These are phyloP conservation scores for Citrullus mucosospermus DNA, from an alignment of 306 rosid species.

Conservation along the genomic window DNA sequence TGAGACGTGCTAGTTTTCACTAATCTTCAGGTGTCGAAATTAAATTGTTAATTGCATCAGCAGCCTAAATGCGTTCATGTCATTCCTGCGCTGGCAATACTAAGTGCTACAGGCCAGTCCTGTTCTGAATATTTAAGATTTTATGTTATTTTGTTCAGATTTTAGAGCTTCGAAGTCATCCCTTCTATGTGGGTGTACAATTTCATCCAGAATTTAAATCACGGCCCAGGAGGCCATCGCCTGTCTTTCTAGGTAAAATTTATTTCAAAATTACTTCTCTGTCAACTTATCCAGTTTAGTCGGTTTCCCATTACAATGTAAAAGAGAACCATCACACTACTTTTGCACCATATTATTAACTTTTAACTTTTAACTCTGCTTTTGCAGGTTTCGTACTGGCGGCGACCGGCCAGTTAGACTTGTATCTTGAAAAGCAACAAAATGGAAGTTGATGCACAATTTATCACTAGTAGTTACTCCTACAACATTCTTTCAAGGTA, in stretches of 20 bases:
- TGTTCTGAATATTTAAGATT: background rate
- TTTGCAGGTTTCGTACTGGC: slow-evolving; percentile 81
- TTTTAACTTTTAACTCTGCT: background rate
- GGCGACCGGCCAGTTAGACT: slow-evolving; percentile 66
- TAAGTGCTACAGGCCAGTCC: background rate
- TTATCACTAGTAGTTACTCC: background rate
- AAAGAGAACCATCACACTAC: background rate
- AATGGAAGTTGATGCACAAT: slow-evolving; percentile 38
- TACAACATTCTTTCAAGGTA: slow-evolving; percentile 17
- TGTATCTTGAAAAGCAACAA: slow-evolving; percentile 32
- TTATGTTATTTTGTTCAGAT: slow-evolving; percentile 34
- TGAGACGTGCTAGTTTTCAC: slow-evolving; percentile 7
- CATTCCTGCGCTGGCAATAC: background rate
- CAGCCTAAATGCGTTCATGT: background rate
- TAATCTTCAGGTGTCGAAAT: slow-evolving; percentile 10
- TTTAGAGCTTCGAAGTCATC: slow-evolving; percentile 83
- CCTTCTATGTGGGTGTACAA: slow-evolving; percentile 85
- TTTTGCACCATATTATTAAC: too few species aligned
- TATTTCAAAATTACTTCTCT: background rate
- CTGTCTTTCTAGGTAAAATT: slow-evolving; percentile 68
- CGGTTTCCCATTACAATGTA: background rate
- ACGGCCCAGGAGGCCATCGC: slow-evolving; percentile 80
- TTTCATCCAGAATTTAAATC: slow-evolving; percentile 99
- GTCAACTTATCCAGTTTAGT: background rate
- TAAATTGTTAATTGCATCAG: slow-evolving; percentile 6